Base-by-base conservation (phyloP, 148 eudicot species). In the Camellia japonica region DNA sequence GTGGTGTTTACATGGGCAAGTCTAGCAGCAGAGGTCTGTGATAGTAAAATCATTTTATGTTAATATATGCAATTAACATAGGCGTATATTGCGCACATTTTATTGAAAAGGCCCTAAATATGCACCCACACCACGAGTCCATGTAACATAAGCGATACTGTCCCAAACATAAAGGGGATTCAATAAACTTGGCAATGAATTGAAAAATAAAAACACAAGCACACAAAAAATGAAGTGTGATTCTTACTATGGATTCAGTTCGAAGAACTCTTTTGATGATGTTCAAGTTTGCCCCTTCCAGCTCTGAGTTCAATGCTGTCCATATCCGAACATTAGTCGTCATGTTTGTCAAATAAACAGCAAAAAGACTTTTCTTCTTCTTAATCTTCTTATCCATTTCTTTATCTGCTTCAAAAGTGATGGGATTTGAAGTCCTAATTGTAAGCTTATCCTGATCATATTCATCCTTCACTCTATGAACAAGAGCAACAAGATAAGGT, bases 271-370 rank as follows among this genome's bases (percentile, higher is more conserved):
- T 73, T 20, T 42, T 23, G 69, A 84, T 73, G 8, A 88, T 42
- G n/a, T 65, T 75, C 82, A 83, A 9, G 68, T 74, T 78, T 2
- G 62, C 77, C 62, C 38, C 52, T 5, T 5, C 52, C 52, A 4
- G 52, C 52, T 7, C 52, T 7, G 52, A 49, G 52, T 49, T 49
- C 68, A 90, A 79, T 3, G 86, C 87, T 79, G 38, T 87, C 92
- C 92, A 89, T 56, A 89, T 85, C 47, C 92, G 82, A n/a, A 77
- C 47, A 81, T 85, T 80, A 2, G 90, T 89, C 0, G 71, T 69
- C 78, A 86, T 70, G 68, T 87, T 87, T 7, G 76, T 80, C 61
- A 89, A 80, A 75, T 80, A 87, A 84, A 83, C 79, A 7, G 49
- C 87, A 67, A 85, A 84, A 52, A 65, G 80, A 8, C 71, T 63